Percentiles rank a stretch among this genome's conserved stretches.
These are phyloP conservation scores for Thuja plicata DNA, from an alignment of 83 land plant species.

Conservation along the genomic window DNA sequence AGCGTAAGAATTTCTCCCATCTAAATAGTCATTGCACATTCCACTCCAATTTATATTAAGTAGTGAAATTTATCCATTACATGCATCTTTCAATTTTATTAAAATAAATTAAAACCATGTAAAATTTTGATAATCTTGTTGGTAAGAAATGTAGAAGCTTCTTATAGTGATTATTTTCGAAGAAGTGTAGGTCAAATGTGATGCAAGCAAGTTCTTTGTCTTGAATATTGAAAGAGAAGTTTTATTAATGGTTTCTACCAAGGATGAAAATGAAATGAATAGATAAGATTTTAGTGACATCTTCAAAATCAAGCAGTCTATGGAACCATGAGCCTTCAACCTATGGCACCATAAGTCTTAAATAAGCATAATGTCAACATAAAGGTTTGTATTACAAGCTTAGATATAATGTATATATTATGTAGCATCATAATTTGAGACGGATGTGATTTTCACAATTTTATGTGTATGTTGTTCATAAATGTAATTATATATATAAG, in stretches of 20 bases:
- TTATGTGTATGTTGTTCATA: not conserved
- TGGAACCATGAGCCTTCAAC: no score
- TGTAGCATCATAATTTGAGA: not conserved
- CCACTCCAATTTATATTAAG: no score
- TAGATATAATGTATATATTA: not conserved
- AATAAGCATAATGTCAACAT: not conserved
- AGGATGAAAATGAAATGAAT: not conserved
- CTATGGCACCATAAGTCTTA: no score
- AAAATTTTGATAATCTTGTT: not conserved
- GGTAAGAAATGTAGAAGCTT: not conserved
- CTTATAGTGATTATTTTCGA: no score
- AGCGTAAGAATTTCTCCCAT: no score
- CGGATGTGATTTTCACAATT: not conserved
- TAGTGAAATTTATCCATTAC: no score
- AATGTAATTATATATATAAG: no score
- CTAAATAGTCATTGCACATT: no score
- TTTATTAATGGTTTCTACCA: not conserved
- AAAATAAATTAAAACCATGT: not conserved
- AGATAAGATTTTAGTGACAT: not conserved
- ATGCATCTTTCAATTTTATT: no score
- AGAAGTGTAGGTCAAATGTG: not conserved
- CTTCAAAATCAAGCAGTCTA: no score
- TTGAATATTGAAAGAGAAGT: not conserved
- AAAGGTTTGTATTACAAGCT: not conserved
- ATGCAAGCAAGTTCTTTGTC: not conserved